Percentiles rank a stretch among this genome's conserved stretches.
Conservation (phyloP, 2,329 filamentous ascomycete genomes). For the Microcera coccophila region DNA sequence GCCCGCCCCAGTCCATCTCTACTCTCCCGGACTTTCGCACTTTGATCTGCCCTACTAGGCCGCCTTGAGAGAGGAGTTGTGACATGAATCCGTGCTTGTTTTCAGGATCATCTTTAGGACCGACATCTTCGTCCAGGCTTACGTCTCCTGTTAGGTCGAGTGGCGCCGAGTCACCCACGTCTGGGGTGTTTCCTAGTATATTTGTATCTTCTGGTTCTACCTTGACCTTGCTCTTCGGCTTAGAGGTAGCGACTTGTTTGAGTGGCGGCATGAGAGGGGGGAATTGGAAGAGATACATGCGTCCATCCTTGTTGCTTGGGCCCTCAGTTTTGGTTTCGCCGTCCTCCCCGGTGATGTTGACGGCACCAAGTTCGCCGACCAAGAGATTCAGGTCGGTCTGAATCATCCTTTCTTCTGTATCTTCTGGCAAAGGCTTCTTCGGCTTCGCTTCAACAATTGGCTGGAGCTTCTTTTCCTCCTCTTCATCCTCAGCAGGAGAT, state of each 20-base stretch:
- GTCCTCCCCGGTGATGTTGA: slow-evolving; percentile 31
- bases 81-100: slow-evolving; percentile 34
- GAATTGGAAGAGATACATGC: slow-evolving; percentile 62
- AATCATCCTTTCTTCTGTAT: slow-evolving; percentile 38
- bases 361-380: slow-evolving; percentile 40
- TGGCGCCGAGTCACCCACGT: slow-evolving; percentile 19
- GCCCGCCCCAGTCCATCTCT: slow-evolving; percentile 61
- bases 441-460: slow-evolving; percentile 19
- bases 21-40: slow-evolving; percentile 60
- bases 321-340: slow-evolving; percentile 26
- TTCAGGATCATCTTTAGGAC: slow-evolving; percentile 31
- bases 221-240: slow-evolving; percentile 35
- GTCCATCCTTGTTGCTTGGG: slow-evolving; percentile 46
- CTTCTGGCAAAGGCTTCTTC: slow-evolving; percentile 30
- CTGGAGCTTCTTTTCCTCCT: slow-evolving; percentile 22
- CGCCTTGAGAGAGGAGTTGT: slow-evolving; percentile 46
- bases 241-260: slow-evolving; percentile 28
- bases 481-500: slow-evolving; percentile 17
- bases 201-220: slow-evolving; percentile 39
- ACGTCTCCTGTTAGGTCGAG: slow-evolving; percentile 44
- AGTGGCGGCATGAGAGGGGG: slow-evolving; percentile 59
- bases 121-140: slow-evolving; percentile 10
- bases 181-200: slow-evolving; percentile 33
- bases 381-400: slow-evolving; percentile 41
- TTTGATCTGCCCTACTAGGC: slow-evolving; percentile 57